A percentile compares a stretch with the other conserved stretches of the same genome.
These are phyloP conservation scores for Plantago ovata DNA, from an alignment of 257 asterid genomes.

Conservation along the genomic window DNA sequence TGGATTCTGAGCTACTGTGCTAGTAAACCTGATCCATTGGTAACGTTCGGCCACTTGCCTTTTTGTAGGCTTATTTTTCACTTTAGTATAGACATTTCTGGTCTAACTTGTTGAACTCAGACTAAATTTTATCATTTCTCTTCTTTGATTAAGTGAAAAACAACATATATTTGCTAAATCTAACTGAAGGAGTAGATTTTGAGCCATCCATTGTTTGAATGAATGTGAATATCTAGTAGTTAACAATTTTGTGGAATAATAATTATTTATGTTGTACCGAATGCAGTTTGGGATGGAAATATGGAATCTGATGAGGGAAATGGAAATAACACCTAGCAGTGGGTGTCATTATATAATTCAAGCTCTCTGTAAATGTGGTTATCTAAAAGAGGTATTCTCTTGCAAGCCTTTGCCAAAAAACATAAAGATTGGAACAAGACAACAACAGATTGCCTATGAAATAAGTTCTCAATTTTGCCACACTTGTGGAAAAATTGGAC, in stretches of 20 bases:
- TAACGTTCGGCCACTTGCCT: slow-evolving; percentile 26
- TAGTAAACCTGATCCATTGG: slow-evolving; percentile 74
- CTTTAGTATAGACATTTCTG: slow-evolving; percentile 8
- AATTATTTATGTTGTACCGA: slow-evolving; percentile 6
- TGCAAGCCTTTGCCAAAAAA: too few relatives aligned
- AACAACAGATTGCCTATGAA: too few relatives aligned
- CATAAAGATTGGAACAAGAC: too few relatives aligned
- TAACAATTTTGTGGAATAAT: slow-evolving; percentile 7
- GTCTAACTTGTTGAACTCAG: too few relatives aligned
- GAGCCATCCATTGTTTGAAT: background rate
- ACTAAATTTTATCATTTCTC: slow-evolving; percentile 1
- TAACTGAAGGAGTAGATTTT: slow-evolving; percentile 7
- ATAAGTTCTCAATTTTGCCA: too few relatives aligned
- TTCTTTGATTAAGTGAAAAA: slow-evolving; percentile 2
- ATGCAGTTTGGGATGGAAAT: slow-evolving; percentile 82
- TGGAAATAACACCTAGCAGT: slow-evolving; percentile 44
- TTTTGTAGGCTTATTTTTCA: slow-evolving; percentile 1
- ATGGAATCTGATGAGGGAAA: slow-evolving; percentile 67
- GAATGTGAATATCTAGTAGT: background rate
- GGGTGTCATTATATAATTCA: slow-evolving; percentile 45
- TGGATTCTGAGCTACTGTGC: slow-evolving; percentile 67
- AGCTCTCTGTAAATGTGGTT: slow-evolving; percentile 85
- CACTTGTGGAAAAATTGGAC: too few relatives aligned
- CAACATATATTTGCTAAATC: background rate
- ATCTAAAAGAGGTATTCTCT: slow-evolving; percentile 60